Base-by-base conservation (phyloP, 2,329 filamentous ascomycete genomes). In the Lojkania enalia region DNA sequence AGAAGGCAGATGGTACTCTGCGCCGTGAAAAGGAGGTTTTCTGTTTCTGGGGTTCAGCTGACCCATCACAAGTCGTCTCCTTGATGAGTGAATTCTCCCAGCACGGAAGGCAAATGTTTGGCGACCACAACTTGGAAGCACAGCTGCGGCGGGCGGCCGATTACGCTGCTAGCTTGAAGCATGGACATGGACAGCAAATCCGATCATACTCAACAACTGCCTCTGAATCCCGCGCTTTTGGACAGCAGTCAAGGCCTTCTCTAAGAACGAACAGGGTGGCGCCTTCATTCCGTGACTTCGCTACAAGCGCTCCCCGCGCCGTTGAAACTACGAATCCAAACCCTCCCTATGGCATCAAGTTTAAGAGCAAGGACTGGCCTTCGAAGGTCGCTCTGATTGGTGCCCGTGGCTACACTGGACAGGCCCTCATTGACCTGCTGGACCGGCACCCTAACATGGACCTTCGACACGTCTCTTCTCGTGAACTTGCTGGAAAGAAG, bases 11-110 rank as follows among this genome's bases (percentile, higher is more conserved):
- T 58, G 92, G 94, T 44, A 96, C 89, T 71, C 81, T 96, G 60
- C 89, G 87, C 51, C 84, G 85, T 44, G 84, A 89, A 57, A 90
- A 90, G 46, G 89, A 91, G 64, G 89, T 96, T 29, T 85, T 97
- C 64, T 97, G 97, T 78, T 97, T 92, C 88, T 96, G 95, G 70
- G 91, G 91, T 40, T 83, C 94, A 46, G 87, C 94, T 55, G 85
- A 84, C 42, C 84, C 86, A 21, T 84, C 89, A 39, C 88, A 95
- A 68, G 86, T 96, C 16, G 84, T 86, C 58, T 81, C 88, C 54
- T 78, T 96, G 55, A 90, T 96, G 74, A 82, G 85, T 57, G 88
- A 95, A 62, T 96, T 96, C 71, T 83, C 86, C 47, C 78, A 87
- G 61, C 82, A 95, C 62, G 90, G 90, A 41, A 81, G 88, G 48